Evolutionary conservation across 2,329 filamentous ascomycete genomes (phyloP), one percentile per base, ranked within the genome.

Genomic region (Parascedosporium putredinis): DNA sequence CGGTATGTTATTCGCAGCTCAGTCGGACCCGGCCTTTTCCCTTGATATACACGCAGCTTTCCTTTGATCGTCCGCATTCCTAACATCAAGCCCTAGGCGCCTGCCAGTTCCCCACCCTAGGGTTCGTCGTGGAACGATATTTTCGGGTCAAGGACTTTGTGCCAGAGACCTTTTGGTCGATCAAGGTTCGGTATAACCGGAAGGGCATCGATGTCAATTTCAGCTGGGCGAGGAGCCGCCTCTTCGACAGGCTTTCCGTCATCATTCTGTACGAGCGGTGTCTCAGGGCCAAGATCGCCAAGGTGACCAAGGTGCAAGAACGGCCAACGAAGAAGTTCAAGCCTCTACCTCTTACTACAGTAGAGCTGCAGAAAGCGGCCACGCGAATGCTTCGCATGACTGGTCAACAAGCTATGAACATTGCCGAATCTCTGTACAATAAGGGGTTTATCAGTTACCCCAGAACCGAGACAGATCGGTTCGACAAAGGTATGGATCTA

Each of bases 371-470:
- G 62, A 98, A 97, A 67, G 91, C 90, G 68, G 91, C 93, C 10
- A 95, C 87, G 55, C 78, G 83, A 24, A 88, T 94, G 59, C 75
- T 98, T 22, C 81, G 82, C n/a, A 88, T 98, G 82, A 88, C 83
- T 55, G 90, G 90, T 68, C 86, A 95, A 58, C 78, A 84, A 52
- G 88, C 95, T 42, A 96, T 98, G 90, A 84, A 76, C 45, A 74
- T 84, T 22, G 93, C 93, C 4, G 93, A 98, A 65, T 72, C 73
- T 4, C 77, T 98, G 2, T 98, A 98, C 70, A 90, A 89, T 45
- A 89, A 86, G 64, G 93, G 93, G 0, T 97, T 90, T 67, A 95
- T 98, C 66, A 96, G 90, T 65, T 98, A 98, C 65, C 93, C 93
- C 1, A 83, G 93, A 66, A 98, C 93, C 0, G 93, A 98, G 65